Evolutionary conservation across 1,284 basidiomycete genomes (phyloP).

Genomic region (Austroboletus novae-zelandiae): DNA sequence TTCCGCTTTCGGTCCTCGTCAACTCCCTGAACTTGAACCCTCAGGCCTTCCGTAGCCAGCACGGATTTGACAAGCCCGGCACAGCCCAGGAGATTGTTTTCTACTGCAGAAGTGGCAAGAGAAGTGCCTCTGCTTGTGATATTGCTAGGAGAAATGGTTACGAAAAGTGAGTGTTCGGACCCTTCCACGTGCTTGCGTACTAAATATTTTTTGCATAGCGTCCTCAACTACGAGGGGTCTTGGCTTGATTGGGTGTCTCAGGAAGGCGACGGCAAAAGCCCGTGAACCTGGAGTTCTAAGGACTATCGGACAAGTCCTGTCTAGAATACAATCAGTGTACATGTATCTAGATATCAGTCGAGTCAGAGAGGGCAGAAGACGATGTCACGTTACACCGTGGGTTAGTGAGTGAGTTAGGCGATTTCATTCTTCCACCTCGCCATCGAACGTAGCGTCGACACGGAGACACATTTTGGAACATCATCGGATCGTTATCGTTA

Average conservation of each 20-base stretch:
- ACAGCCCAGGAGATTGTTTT: constrained; percentile 82
- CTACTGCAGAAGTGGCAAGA: constrained; percentile 91
- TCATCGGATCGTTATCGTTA: neutral
- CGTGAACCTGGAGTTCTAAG: constrained; percentile 7
- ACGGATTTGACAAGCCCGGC: constrained; percentile 84
- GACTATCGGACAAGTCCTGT: neutral
- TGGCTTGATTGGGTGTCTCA: constrained; percentile 90
- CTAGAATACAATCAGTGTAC: constrained; percentile 2
- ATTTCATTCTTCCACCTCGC: too few relatives aligned
- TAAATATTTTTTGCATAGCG: constrained; percentile 38
- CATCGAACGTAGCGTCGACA: neutral
- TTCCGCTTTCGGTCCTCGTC: constrained; percentile 82
- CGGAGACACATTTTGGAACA: neutral
- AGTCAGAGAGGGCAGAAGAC: neutral
- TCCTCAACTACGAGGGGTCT: constrained; percentile 87
- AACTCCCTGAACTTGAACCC: constrained; percentile 65
- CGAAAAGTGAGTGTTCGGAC: constrained; percentile 58
- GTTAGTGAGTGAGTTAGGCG: too few relatives aligned
- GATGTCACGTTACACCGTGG: too few relatives aligned
- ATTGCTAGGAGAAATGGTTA: constrained; percentile 84
- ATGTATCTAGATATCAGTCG: neutral
- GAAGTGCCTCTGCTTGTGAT: constrained; percentile 82
- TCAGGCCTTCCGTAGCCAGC: constrained; percentile 63
- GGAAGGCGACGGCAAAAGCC: constrained; percentile 39
- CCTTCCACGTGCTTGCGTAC: neutral